Percentiles rank a stretch among this genome's conserved stretches.
Conservation (phyloP, 805 yeast genomes). For the Wickerhamiella siamensis region DNA sequence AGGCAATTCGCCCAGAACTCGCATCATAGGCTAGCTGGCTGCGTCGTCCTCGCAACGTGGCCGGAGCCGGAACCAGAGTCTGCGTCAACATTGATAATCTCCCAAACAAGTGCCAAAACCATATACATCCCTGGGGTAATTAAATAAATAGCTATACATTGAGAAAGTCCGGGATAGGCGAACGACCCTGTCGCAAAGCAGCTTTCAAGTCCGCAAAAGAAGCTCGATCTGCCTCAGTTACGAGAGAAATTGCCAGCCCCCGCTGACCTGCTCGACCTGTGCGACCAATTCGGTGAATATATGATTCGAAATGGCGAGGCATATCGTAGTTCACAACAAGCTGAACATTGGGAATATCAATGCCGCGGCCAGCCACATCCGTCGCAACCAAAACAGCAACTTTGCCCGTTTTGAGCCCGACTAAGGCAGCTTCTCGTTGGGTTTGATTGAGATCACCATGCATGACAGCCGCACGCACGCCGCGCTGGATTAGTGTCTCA, state of each 20-base stretch:
- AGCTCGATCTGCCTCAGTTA: constrained; percentile 20
- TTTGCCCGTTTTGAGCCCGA: constrained; percentile 39
- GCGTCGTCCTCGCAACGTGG: constrained; percentile 55
- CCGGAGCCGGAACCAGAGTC: constrained; percentile 63
- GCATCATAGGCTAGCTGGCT: constrained; percentile 66
- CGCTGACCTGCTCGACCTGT: constrained; percentile 87
- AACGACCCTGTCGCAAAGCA: constrained; percentile 3
- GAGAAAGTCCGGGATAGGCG: constrained; percentile 1
- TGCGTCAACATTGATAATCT: neutral
- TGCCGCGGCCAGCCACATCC: constrained; percentile 91
- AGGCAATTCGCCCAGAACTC: constrained; percentile 55
- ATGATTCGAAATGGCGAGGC: constrained; percentile 64
- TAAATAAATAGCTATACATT: neutral
- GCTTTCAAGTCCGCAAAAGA: constrained; percentile 10
- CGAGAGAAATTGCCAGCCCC: constrained; percentile 65
- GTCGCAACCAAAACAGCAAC: constrained; percentile 70
- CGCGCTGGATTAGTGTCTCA: constrained; percentile 32
- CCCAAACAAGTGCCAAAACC: no score
- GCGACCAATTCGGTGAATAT: constrained; percentile 87
- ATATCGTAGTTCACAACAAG: constrained; percentile 78
- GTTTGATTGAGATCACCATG: constrained; percentile 85
- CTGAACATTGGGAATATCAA: constrained; percentile 78
- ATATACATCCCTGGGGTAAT: no score
- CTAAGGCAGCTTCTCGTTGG: constrained; percentile 66
- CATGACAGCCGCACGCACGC: constrained; percentile 42